phyloP scores from a whole-genome alignment of 2,329 filamentous ascomycete species.

The Aspergillus ruber region DNA sequence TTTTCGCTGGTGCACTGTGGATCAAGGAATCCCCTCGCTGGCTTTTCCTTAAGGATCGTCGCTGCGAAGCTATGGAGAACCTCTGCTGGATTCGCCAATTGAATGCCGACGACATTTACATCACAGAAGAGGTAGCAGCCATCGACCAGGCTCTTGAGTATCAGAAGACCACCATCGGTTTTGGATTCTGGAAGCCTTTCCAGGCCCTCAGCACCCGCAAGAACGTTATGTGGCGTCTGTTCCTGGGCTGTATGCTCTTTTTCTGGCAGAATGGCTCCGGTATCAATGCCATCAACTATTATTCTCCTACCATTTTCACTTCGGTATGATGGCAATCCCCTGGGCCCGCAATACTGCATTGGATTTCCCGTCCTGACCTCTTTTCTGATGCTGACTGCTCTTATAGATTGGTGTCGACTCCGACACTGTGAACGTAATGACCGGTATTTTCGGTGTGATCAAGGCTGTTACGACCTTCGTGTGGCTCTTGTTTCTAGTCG shows the following conservation, averaged over 20 bases:
- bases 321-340: constrained; percentile 50
- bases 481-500: constrained; percentile 65
- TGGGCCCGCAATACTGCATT: constrained; percentile 49
- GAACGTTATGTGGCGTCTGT: constrained; percentile 63
- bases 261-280: constrained; percentile 71
- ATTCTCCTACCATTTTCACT: constrained; percentile 60
- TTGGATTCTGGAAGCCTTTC: constrained; percentile 72
- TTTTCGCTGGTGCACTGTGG: constrained; percentile 51
- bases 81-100: constrained; percentile 43
- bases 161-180: constrained; percentile 55
- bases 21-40: constrained; percentile 60
- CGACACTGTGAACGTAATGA: constrained; percentile 32
- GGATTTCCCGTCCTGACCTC: constrained; percentile 18
- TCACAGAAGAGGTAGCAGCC: constrained; percentile 65
- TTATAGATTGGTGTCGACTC: no score
- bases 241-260: constrained; percentile 68
- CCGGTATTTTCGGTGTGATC: constrained; percentile 68
- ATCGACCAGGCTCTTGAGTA: constrained; percentile 64
- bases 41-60: constrained; percentile 61
- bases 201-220: constrained; percentile 45
- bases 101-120: constrained; percentile 48
- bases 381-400: no score
- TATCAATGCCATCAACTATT: constrained; percentile 79
- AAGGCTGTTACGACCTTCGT: constrained; percentile 62
- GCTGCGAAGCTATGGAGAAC: constrained; percentile 56